These are phyloP conservation scores for Yamadazyma mexicana DNA, from an alignment of 1,139 yeast species.

Conservation along the genomic window DNA sequence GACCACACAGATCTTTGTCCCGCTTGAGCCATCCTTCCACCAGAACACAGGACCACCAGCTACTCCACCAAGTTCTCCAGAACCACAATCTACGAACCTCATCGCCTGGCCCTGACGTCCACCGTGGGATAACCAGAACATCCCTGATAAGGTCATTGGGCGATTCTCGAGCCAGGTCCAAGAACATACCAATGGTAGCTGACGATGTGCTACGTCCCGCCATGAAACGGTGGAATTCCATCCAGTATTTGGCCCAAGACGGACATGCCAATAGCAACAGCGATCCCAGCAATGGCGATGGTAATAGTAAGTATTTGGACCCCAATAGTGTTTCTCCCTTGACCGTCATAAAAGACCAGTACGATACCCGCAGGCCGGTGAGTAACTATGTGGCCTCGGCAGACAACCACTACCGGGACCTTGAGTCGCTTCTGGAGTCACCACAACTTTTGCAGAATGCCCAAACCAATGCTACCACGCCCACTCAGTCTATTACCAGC, in stretches of 20 bases:
- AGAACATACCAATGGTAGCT: slow-evolving; percentile 22
- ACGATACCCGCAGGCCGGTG: slow-evolving; percentile 26
- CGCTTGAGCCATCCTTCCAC: slow-evolving; percentile 7
- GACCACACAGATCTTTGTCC: slow-evolving; percentile 15
- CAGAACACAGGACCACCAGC: slow-evolving; percentile 7
- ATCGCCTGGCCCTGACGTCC: slow-evolving; percentile 8
- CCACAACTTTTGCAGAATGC: slow-evolving; percentile 5
- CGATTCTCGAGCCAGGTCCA: slow-evolving; percentile 6
- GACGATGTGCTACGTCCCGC: slow-evolving; percentile 16
- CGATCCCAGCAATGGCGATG: too few relatives aligned
- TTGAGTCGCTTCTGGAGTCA: slow-evolving; percentile 12
- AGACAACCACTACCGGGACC: slow-evolving; percentile 24
- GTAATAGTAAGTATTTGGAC: neutral
- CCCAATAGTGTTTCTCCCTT: slow-evolving; percentile 27
- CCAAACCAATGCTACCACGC: slow-evolving; percentile 6
- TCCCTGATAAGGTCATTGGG: slow-evolving; percentile 1
- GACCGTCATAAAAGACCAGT: slow-evolving; percentile 30
- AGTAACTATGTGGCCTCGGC: slow-evolving; percentile 15
- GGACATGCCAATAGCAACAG: neutral
- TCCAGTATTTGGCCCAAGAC: slow-evolving; percentile 13
- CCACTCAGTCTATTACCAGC: slow-evolving; percentile 10
- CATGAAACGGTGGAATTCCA: slow-evolving; percentile 27
- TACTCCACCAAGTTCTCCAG: slow-evolving; percentile 16
- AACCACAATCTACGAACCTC: slow-evolving; percentile 9
- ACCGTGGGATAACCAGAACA: neutral